Evolutionary conservation across 768 basidiomycete genomes (phyloP).

Genomic region (Leccinum boreale): DNA sequence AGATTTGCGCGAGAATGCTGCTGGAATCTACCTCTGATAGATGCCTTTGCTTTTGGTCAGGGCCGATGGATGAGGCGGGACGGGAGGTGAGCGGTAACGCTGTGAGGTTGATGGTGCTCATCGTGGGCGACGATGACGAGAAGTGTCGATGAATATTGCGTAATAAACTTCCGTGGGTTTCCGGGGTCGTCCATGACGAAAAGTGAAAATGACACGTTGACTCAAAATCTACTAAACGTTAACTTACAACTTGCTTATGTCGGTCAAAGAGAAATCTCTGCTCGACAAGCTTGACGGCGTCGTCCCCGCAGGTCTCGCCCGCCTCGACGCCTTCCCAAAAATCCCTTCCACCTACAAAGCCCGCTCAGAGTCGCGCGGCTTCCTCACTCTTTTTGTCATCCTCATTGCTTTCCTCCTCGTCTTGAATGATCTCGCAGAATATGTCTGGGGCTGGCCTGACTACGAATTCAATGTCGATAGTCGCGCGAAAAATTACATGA

Average conservation of each 20-base stretch:
- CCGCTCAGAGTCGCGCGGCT: slow-evolving; percentile 75
- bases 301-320: slow-evolving; percentile 50
- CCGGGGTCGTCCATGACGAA: slow-evolving; percentile 9
- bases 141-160: slow-evolving; percentile 9
- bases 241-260: neutral
- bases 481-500: slow-evolving; percentile 57
- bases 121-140: slow-evolving; percentile 18
- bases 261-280: slow-evolving; percentile 31
- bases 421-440: slow-evolving; percentile 88
- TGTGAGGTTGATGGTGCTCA: slow-evolving; percentile 19
- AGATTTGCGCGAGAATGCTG: slow-evolving; percentile 6
- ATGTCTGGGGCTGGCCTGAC: slow-evolving; percentile 90
- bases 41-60: slow-evolving; percentile 18
- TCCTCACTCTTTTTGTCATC: slow-evolving; percentile 71
- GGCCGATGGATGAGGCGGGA: neutral
- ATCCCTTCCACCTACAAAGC: slow-evolving; percentile 78
- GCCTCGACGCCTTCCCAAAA: slow-evolving; percentile 88
- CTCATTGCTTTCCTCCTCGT: slow-evolving; percentile 69
- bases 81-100: neutral
- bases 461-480: slow-evolving; percentile 85
- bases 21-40: neutral
- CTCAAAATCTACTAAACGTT: neutral
- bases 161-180: slow-evolving; percentile 12
- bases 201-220: slow-evolving; percentile 12
- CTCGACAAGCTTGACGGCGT: slow-evolving; percentile 63